These are phyloP conservation scores for Gelatoporia subvermispora DNA, from an alignment of 768 basidiomycete genomes.

Conservation along the genomic window DNA sequence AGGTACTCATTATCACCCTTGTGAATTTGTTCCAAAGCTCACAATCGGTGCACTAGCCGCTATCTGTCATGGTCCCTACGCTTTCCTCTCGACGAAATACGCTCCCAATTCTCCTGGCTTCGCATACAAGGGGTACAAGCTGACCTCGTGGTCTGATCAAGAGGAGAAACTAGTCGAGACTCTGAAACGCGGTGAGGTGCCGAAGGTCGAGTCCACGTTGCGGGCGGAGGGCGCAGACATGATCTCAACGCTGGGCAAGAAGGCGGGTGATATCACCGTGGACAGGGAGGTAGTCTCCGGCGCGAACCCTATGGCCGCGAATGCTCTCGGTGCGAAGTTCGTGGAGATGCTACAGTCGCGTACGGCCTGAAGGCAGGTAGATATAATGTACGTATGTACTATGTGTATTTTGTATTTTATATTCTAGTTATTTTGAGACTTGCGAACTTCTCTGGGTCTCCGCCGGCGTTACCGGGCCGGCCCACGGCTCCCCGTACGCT, in stretches of 20 bases:
- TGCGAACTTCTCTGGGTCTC: too few species aligned
- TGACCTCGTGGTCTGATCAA: slow-evolving; percentile 23
- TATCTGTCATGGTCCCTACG: slow-evolving; percentile 23
- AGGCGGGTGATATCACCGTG: slow-evolving; percentile 19
- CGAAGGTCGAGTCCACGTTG: slow-evolving; percentile 21
- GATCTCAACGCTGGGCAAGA: slow-evolving; percentile 11
- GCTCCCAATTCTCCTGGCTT: slow-evolving; percentile 16
- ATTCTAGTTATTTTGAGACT: too few species aligned
- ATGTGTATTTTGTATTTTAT: too few species aligned
- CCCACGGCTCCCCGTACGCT: too few species aligned
- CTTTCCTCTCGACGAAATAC: slow-evolving; percentile 22
- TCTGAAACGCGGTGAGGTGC: slow-evolving; percentile 19
- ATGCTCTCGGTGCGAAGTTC: slow-evolving; percentile 18
- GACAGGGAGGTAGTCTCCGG: slow-evolving; percentile 23
- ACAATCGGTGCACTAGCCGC: slow-evolving; percentile 3
- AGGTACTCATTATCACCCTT: slow-evolving; percentile 6
- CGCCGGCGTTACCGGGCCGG: too few species aligned
- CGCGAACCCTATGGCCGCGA: slow-evolving; percentile 20
- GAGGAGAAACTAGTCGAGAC: slow-evolving; percentile 23
- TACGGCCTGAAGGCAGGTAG: too few species aligned
- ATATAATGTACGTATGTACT: too few species aligned
- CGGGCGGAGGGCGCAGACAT: slow-evolving; percentile 19
- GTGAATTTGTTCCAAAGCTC: neutral
- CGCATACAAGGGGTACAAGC: slow-evolving; percentile 24
- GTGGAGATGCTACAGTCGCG: slow-evolving; percentile 19